Evolutionary conservation across 306 rosid species (phyloP).

Genomic region (Aeschynomene evenia): DNA sequence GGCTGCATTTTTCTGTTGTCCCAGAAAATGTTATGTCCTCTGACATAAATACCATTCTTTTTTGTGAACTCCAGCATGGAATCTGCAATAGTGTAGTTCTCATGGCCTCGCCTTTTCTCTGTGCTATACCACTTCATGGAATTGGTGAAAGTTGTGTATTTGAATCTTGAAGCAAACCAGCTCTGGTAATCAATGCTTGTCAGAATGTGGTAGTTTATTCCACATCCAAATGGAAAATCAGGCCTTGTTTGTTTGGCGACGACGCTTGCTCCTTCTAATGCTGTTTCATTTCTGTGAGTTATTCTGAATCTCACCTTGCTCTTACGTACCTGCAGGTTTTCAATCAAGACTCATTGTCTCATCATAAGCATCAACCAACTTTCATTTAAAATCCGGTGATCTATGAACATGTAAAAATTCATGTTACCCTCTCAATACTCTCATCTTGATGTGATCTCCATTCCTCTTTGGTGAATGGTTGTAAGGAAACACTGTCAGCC

Average conservation of each 20-base stretch:
- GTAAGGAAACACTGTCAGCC: constrained; percentile 64
- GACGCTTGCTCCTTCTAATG: constrained; percentile 46
- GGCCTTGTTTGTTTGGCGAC: constrained; percentile 37
- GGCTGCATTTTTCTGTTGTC: constrained; percentile 45
- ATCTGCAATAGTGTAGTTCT: constrained; percentile 65
- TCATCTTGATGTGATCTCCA: constrained; percentile 70
- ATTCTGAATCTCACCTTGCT: constrained; percentile 52
- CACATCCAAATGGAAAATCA: constrained; percentile 65
- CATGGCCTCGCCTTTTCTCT: constrained; percentile 51
- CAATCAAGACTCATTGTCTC: neutral
- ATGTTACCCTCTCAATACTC: constrained; percentile 59
- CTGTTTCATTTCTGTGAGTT: constrained; percentile 36
- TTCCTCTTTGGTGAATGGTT: constrained; percentile 62
- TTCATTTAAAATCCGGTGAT: too few relatives aligned
- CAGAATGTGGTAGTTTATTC: constrained; percentile 56
- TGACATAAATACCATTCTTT: constrained; percentile 47
- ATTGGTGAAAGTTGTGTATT: constrained; percentile 64
- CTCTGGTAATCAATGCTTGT: constrained; percentile 48
- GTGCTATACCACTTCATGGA: constrained; percentile 85
- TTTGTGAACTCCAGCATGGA: constrained; percentile 58
- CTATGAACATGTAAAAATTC: too few relatives aligned
- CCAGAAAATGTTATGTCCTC: constrained; percentile 81
- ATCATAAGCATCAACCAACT: too few relatives aligned
- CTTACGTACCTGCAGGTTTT: constrained; percentile 55
- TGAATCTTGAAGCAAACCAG: constrained; percentile 67